Evolutionary conservation across 768 basidiomycete species (phyloP).

Genomic region (Boletus insuetus): DNA sequence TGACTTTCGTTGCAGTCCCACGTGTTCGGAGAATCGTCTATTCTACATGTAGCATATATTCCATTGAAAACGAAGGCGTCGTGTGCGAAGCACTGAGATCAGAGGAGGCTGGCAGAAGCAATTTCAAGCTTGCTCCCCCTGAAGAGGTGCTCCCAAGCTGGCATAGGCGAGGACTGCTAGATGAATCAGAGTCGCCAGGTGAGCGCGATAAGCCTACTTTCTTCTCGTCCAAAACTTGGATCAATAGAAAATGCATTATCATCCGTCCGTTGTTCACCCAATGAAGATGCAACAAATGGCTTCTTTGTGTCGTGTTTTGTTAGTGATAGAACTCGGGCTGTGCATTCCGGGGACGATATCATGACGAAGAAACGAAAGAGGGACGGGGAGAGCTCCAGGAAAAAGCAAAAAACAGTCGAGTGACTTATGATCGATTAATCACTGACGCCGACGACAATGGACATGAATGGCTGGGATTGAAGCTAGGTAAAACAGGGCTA

Average conservation of each 20-base stretch:
- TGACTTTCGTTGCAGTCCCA: constrained; percentile 53
- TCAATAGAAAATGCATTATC: constrained; percentile 55
- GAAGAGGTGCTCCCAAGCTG: constrained; percentile 74
- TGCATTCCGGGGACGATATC: constrained; percentile 2
- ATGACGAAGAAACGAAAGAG: constrained; percentile 28
- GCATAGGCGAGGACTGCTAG: constrained; percentile 72
- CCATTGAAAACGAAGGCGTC: constrained; percentile 91
- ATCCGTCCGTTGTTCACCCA: constrained; percentile 70
- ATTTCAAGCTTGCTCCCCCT: constrained; percentile 68
- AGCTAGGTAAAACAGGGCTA: constrained; percentile 25
- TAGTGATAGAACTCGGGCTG: neutral
- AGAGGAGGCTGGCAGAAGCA: constrained; percentile 56
- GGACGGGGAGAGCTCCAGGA: constrained; percentile 14
- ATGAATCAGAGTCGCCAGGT: constrained; percentile 61
- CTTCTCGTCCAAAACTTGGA: neutral
- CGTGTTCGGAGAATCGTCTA: constrained; percentile 82
- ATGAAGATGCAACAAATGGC: constrained; percentile 89
- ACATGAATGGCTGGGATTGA: constrained; percentile 12
- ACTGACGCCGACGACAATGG: neutral
- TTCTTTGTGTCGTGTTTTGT: constrained; percentile 98
- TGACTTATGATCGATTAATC: neutral
- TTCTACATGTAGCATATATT: constrained; percentile 95
- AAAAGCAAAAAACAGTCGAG: constrained; percentile 13
- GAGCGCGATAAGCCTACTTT: constrained; percentile 6
- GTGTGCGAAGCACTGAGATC: constrained; percentile 71